Percentiles rank a stretch among this genome's conserved stretches.
Conservation (phyloP, 139 green algal genomes). For the Limnomonas spitsbergensis region DNA sequence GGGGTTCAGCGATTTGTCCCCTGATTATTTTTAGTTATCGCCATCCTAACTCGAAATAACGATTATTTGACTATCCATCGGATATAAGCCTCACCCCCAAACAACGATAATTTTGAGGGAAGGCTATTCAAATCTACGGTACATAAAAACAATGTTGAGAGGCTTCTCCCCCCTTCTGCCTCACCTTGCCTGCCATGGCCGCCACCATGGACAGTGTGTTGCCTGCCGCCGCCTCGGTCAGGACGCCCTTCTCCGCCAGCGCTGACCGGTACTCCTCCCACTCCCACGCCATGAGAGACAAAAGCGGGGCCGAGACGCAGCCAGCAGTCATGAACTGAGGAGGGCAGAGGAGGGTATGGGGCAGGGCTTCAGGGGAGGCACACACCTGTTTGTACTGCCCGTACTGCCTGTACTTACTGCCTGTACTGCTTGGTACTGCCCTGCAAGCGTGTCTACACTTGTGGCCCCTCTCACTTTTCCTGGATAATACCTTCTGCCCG, state of each 20-base stretch:
- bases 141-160: too few relatives aligned
- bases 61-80: too few relatives aligned
- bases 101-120: too few relatives aligned
- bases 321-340: conserved; percentile 2
- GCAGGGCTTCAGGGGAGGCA: too few relatives aligned
- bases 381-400: neutral
- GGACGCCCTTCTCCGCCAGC: neutral
- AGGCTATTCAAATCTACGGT: too few relatives aligned
- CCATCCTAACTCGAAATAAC: too few relatives aligned
- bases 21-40: too few relatives aligned
- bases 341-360: too few relatives aligned
- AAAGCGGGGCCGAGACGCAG: neutral
- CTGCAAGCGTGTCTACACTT: neutral
- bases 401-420: neutral
- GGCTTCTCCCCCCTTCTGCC: neutral
- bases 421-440: neutral
- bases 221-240: neutral
- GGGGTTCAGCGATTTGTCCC: too few relatives aligned
- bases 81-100: too few relatives aligned
- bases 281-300: neutral
- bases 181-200: neutral
- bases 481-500: too few relatives aligned
- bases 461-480: too few relatives aligned
- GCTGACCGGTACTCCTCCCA: neutral
- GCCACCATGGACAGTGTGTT: neutral